These are phyloP conservation scores for Fusarium burgessii DNA, from an alignment of 2,329 filamentous ascomycete genomes.

Conservation along the genomic window DNA sequence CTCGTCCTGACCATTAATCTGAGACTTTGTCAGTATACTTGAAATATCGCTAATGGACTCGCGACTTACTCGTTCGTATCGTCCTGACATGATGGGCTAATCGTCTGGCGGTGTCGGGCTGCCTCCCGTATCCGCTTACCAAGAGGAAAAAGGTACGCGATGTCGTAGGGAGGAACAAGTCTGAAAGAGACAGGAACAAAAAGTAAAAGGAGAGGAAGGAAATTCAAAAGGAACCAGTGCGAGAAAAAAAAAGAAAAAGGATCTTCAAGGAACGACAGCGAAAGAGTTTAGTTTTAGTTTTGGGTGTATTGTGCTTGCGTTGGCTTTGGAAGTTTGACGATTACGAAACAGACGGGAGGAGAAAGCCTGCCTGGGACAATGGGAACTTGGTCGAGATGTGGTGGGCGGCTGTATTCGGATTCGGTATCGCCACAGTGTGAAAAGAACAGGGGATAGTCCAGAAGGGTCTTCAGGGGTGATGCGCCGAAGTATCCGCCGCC, in stretches of 20 bases:
- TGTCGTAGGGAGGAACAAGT: constrained; percentile 5
- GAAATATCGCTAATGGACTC: background rate
- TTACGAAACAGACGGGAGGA: constrained; percentile 37
- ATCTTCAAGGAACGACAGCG: constrained; percentile 40
- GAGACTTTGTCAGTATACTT: constrained; percentile 31
- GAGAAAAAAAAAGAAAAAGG: constrained; percentile 24
- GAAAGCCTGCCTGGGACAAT: constrained; percentile 13
- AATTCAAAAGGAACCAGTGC: constrained; percentile 23
- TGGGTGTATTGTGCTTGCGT: constrained; percentile 17
- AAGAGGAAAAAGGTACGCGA: constrained; percentile 17
- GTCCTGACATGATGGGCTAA: constrained; percentile 61
- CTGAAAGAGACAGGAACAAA: background rate
- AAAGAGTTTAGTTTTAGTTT: constrained; percentile 11
- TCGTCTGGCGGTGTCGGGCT: constrained; percentile 41
- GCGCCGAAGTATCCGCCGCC: constrained; percentile 2
- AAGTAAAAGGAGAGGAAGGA: constrained; percentile 23
- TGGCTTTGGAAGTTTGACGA: constrained; percentile 21
- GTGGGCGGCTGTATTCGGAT: constrained; percentile 23
- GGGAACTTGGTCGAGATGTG: constrained; percentile 21
- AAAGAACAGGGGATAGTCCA: constrained; percentile 1
- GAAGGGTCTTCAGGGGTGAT: constrained; percentile 3
- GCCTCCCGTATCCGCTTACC: constrained; percentile 39
- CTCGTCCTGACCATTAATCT: constrained; percentile 71
- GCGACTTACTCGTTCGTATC: constrained; percentile 68
- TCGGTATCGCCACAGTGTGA: constrained; percentile 33